These are phyloP conservation scores for Epichloe uncinata DNA, from an alignment of 2,329 filamentous ascomycete species.

Conservation along the genomic window DNA sequence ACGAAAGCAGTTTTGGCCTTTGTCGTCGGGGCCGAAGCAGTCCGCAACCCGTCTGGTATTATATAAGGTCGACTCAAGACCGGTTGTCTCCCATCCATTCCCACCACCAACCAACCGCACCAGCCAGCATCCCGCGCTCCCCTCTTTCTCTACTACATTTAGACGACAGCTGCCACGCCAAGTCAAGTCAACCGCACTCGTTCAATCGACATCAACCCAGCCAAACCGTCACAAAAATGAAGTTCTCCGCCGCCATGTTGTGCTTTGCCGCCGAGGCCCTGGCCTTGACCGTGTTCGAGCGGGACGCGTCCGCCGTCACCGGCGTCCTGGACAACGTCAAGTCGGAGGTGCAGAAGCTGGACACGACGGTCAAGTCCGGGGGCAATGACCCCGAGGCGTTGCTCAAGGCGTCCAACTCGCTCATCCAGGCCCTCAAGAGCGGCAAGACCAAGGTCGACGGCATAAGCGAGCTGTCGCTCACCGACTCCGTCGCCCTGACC, in stretches of 20 bases:
- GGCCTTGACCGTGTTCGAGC: background rate
- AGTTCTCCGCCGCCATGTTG: background rate
- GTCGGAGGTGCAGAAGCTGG: constrained; percentile 8
- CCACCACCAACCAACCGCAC: too few relatives aligned
- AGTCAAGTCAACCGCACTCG: background rate
- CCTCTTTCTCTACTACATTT: background rate
- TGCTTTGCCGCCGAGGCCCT: constrained; percentile 1
- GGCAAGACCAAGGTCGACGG: constrained; percentile 8
- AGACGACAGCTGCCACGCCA: background rate
- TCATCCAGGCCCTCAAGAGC: constrained; percentile 9
- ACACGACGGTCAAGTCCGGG: constrained; percentile 11
- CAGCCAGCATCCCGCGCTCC: too few relatives aligned
- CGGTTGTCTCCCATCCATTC: too few relatives aligned
- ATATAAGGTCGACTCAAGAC: background rate
- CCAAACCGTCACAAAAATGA: background rate
- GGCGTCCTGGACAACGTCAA: constrained; percentile 6
- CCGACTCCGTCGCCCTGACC: constrained; percentile 7
- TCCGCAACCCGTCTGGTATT: background rate
- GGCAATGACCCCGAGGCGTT: constrained; percentile 9
- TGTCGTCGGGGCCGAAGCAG: too few relatives aligned
- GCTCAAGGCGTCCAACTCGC: constrained; percentile 9
- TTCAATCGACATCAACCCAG: background rate
- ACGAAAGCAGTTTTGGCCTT: too few relatives aligned
- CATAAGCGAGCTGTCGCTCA: constrained; percentile 3
- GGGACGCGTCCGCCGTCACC: constrained; percentile 7